These are phyloP conservation scores for Acacia acuminata DNA, from an alignment of 306 rosid species.

Conservation along the genomic window DNA sequence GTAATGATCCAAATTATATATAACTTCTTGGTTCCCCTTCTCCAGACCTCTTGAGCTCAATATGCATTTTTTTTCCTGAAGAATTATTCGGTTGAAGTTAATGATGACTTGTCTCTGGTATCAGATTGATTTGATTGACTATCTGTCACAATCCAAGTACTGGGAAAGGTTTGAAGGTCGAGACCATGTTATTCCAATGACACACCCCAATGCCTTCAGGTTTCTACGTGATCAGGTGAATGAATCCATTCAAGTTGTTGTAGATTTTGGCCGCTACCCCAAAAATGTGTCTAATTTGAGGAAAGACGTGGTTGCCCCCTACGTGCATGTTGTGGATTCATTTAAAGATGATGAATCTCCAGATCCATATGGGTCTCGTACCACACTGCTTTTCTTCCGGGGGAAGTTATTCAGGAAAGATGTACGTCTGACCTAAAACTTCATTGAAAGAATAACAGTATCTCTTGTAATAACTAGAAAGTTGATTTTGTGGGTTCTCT, in stretches of 20 bases:
- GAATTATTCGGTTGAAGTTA: constrained; percentile 28
- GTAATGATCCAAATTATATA: not conserved
- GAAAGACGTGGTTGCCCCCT: constrained; percentile 90
- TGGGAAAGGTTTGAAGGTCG: constrained; percentile 86
- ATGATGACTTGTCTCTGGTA: constrained; percentile 33
- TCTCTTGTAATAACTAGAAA: constrained; percentile 22
- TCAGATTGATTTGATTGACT: constrained; percentile 75
- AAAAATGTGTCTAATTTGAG: constrained; percentile 75
- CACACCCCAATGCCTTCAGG: constrained; percentile 99
- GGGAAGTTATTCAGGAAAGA: constrained; percentile 85
- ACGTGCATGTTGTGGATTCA: constrained; percentile 93
- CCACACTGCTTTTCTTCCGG: constrained; percentile 80
- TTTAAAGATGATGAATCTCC: constrained; percentile 59
- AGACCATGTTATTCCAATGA: constrained; percentile 90
- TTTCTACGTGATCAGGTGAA: constrained; percentile 77
- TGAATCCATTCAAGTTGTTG: constrained; percentile 85
- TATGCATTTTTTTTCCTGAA: constrained; percentile 4
- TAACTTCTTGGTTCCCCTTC: not conserved
- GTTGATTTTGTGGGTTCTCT: constrained; percentile 32
- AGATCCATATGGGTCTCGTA: constrained; percentile 83
- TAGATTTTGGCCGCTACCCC: constrained; percentile 92
- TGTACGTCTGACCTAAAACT: constrained; percentile 54
- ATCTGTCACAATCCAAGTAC: constrained; percentile 65
- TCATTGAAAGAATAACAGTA: constrained; percentile 19
- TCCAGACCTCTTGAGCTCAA: not conserved